These are phyloP conservation scores for Mycena latifolia DNA, from an alignment of 768 basidiomycete species.

Conservation along the genomic window DNA sequence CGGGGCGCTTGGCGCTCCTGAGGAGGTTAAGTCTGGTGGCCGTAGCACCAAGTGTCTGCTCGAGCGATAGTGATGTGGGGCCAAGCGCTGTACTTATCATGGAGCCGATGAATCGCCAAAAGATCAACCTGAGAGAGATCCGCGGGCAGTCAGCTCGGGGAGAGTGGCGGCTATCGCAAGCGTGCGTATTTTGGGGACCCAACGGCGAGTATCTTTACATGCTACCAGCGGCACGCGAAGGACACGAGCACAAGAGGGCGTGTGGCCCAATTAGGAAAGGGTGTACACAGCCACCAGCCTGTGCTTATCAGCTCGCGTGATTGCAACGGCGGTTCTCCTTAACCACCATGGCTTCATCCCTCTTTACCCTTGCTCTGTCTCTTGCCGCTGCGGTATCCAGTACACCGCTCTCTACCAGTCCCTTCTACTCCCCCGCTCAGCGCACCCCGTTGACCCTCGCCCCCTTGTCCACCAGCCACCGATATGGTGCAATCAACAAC, in stretches of 20 bases:
- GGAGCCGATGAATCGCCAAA: neutral
- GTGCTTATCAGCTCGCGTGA: slow-evolving; percentile 37
- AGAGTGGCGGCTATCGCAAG: too few relatives aligned
- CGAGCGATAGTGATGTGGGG: too few relatives aligned
- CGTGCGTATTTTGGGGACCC: neutral
- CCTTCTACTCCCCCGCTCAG: slow-evolving; percentile 36
- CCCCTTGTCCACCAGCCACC: slow-evolving; percentile 72
- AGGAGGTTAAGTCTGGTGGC: too few relatives aligned
- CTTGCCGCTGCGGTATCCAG: slow-evolving; percentile 51
- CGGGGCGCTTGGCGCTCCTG: too few relatives aligned
- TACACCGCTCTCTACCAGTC: slow-evolving; percentile 65
- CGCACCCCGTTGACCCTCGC: slow-evolving; percentile 67
- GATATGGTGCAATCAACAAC: slow-evolving; percentile 83
- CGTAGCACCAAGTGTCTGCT: too few relatives aligned
- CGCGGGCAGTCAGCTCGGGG: neutral
- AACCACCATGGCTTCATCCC: slow-evolving; percentile 56
- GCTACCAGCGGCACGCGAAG: too few relatives aligned
- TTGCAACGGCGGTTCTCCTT: slow-evolving; percentile 37
- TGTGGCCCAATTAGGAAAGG: neutral
- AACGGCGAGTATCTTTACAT: too few relatives aligned
- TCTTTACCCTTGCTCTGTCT: slow-evolving; percentile 56
- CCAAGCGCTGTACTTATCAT: too few relatives aligned
- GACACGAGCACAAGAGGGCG: slow-evolving; percentile 1
- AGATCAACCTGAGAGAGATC: neutral
- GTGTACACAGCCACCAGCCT: slow-evolving; percentile 48